Evolutionary conservation across 139 green algal genomes (phyloP), one percentile per base, ranked within the genome.

Genomic region (Ettlia oleoabundans): DNA sequence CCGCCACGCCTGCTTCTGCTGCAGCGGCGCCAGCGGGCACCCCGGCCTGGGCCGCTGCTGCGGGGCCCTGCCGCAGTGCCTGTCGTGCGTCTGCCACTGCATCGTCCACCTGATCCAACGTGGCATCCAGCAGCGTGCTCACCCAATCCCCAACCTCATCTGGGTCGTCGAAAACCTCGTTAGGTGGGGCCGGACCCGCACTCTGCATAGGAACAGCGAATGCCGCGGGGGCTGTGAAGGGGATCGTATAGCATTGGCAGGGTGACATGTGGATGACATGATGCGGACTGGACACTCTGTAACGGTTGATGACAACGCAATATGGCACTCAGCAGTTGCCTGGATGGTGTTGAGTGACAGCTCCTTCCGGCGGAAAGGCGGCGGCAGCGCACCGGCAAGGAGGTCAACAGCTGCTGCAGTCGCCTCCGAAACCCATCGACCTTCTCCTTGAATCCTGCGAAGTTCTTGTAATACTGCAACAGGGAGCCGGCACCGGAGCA

Each of bases 21-120:
- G 40, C 47, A 24, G 52, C 55, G 43, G 41, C 42, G 24, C 30
- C 61, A 22, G n/a, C 40, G 30, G 43, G 28, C 28, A 13, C 26
- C 28, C 62, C 35, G 72, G 51, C 33, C 30, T 6, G 41, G 4
- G 55, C 43, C 47, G 33, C 65, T 32, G 30, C 43, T 1, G 42
- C 38, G 37, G 35, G 6, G 32, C 55, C 42, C 13, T 38, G 40
- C 63, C 84, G 33, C 4, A 74, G 42, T 6, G 64, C 68, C 21
- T 55, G 32, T 64, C 75, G 78, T 2, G 75, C 85, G 18, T 52
- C 76, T 15, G 88, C 89, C 53, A 94, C 43, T 1, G 91, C 84
- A 33, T 67, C 79, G 38, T 95, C 89, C 33, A 91, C 66, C 0
- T 63, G 58, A 71, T 93, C 89, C 51, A 93, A 77, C 0, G 65